phyloP scores from a whole-genome alignment of 1,139 yeast species.

The Meyerozyma sp. region DNA sequence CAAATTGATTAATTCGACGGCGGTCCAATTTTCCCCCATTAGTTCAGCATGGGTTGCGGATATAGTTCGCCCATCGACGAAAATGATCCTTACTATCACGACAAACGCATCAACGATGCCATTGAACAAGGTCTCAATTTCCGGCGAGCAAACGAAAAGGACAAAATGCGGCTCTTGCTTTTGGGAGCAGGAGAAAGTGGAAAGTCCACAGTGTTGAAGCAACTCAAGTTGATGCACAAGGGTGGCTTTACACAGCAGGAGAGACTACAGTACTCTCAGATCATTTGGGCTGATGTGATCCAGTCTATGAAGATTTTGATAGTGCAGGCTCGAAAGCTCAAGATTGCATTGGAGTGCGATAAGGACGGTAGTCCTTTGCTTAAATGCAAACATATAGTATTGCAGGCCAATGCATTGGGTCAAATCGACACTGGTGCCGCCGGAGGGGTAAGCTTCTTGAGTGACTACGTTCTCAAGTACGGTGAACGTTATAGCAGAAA shows the following conservation, averaged over 20 bases:
- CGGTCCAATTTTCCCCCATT: neutral
- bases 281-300: conserved; percentile 92
- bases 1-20: neutral
- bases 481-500: conserved; percentile 48
- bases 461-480: conserved; percentile 61
- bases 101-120: conserved; percentile 52
- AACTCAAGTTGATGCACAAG: conserved; percentile 79
- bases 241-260: conserved; percentile 82
- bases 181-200: conserved; percentile 97
- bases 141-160: conserved; percentile 43
- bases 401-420: conserved; percentile 54
- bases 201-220: conserved; percentile 92
- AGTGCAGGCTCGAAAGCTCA: conserved; percentile 61
- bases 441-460: conserved; percentile 60
- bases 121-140: conserved; percentile 62
- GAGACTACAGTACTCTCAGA: conserved; percentile 73
- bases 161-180: conserved; percentile 59
- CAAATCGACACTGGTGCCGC: conserved; percentile 64
- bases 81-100: conserved; percentile 45
- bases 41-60: conserved; percentile 57
- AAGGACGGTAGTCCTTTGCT: conserved; percentile 38
- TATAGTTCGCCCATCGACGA: conserved; percentile 52
- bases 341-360: conserved; percentile 60
- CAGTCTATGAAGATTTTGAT: conserved; percentile 84
- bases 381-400: conserved; percentile 41